Conservation (phyloP, 768 basidiomycete genomes). For the Leccinum longicurvipes region DNA sequence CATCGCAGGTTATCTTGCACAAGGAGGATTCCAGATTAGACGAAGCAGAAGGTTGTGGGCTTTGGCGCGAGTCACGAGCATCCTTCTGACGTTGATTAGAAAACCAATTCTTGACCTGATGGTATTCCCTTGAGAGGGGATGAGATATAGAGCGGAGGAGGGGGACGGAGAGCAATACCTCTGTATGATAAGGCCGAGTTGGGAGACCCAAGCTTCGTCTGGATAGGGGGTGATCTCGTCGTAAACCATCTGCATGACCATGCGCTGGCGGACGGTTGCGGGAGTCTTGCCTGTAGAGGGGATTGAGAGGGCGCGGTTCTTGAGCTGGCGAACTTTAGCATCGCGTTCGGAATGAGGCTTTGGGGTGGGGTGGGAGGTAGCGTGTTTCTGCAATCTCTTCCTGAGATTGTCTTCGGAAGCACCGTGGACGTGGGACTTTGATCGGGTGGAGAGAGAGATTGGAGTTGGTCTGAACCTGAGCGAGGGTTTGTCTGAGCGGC, state of each 20-base stretch:
- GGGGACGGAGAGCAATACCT: conserved; percentile 37
- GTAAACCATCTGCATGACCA: conserved; percentile 61
- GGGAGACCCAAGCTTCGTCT: conserved; percentile 56
- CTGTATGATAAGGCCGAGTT: conserved; percentile 55
- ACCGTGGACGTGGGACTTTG: conserved; percentile 20
- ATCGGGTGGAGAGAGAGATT: conserved; percentile 25
- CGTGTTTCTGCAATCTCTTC: conserved; percentile 27
- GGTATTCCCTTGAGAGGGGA: conserved; percentile 42
- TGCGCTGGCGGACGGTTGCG: conserved; percentile 51
- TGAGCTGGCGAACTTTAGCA: conserved; percentile 29
- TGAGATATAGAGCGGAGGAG: conserved; percentile 2
- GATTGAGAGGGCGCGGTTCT: conserved; percentile 30
- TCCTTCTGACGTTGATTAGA: conserved; percentile 58
- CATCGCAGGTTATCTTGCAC: conserved; percentile 34
- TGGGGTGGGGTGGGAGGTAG: conserved; percentile 13
- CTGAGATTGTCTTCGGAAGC: conserved; percentile 27
- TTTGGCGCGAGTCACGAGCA: conserved; percentile 35
- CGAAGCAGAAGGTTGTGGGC: conserved; percentile 31
- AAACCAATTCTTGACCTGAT: conserved; percentile 67
- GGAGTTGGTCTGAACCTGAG: conserved; percentile 24
- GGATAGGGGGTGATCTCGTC: conserved; percentile 67
- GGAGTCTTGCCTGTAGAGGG: conserved; percentile 43
- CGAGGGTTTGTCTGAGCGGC: conserved; percentile 26
- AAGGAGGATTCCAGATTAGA: conserved; percentile 35
- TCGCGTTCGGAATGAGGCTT: conserved; percentile 31